These are phyloP conservation scores for Rhynchospora breviuscula DNA, from an alignment of 176 grass and related monocot species.

Conservation along the genomic window DNA sequence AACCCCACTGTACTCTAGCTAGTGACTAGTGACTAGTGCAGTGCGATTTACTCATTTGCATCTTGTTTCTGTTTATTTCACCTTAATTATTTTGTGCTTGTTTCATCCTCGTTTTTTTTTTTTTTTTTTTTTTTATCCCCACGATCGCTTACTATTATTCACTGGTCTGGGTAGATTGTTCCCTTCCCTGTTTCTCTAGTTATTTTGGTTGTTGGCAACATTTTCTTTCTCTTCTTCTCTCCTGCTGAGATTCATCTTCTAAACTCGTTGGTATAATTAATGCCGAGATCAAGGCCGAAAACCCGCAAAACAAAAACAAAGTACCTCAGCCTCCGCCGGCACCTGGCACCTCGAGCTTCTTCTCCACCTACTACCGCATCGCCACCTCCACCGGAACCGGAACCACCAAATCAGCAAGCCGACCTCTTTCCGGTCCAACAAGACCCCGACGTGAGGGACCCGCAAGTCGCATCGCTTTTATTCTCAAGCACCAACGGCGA, in stretches of 20 bases:
- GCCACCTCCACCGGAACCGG: background rate
- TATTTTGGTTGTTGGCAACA: conserved; percentile 13
- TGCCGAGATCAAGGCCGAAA: conserved; percentile 21
- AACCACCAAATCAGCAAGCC: background rate
- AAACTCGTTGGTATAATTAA: background rate
- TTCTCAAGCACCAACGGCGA: conserved; percentile 38
- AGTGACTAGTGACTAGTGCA: background rate
- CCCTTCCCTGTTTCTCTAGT: conserved; percentile 28
- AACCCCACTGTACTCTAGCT: background rate
- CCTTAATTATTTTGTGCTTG: too few relatives aligned
- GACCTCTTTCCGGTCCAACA: conserved; percentile 50
- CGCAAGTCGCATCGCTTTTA: conserved; percentile 37
- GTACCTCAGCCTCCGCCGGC: conserved; percentile 67
- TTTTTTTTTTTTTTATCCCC: too few relatives aligned
- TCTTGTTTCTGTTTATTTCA: background rate
- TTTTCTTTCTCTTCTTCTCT: background rate
- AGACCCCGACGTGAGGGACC: conserved; percentile 39
- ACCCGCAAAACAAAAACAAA: conserved; percentile 47
- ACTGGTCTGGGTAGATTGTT: too few relatives aligned
- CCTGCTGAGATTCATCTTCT: background rate
- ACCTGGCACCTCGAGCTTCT: conserved; percentile 17
- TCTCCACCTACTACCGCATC: background rate
- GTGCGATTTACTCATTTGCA: background rate
- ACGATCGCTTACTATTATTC: too few relatives aligned
- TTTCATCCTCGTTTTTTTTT: too few relatives aligned